Conservation (phyloP, 495 filamentous ascomycete species). For the Xylaria intraflava region DNA sequence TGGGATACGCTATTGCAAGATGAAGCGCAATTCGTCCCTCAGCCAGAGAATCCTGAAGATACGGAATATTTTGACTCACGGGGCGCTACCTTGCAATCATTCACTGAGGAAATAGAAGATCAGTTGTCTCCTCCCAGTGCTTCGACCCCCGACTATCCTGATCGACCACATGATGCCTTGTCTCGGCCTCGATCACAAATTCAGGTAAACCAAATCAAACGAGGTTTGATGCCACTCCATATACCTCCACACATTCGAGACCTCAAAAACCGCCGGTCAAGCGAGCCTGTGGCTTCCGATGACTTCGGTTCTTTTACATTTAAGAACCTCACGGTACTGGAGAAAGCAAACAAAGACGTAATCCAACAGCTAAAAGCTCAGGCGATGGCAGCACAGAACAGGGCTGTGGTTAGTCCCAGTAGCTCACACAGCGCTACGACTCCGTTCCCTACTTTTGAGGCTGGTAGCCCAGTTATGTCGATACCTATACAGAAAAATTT, state of each 20-base stretch:
- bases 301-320: conserved; percentile 96
- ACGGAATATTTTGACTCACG: conserved; percentile 96
- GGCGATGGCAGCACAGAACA: conserved; percentile 63
- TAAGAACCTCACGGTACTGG: conserved; percentile 93
- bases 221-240: conserved; percentile 86
- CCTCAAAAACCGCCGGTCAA: conserved; percentile 75
- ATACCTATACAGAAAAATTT: conserved; percentile 74
- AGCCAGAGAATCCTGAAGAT: conserved; percentile 87
- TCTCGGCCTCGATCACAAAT: conserved; percentile 77
- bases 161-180: conserved; percentile 90
- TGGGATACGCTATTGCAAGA: conserved; percentile 89
- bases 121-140: conserved; percentile 62
- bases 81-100: conserved; percentile 82
- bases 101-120: conserved; percentile 90
- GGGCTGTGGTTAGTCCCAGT: conserved; percentile 35
- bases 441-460: conserved; percentile 62
- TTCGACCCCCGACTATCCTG: conserved; percentile 64
- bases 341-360: conserved; percentile 97
- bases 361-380: conserved; percentile 92
- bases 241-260: conserved; percentile 95
- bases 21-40: conserved; percentile 91
- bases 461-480: conserved; percentile 76
- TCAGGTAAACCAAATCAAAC: conserved; percentile 65
- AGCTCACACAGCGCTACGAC: conserved; percentile 35
- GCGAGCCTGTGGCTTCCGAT: conserved; percentile 80